phyloP scores from a whole-genome alignment of 768 basidiomycete genomes.

The Naganishia onofrii region DNA sequence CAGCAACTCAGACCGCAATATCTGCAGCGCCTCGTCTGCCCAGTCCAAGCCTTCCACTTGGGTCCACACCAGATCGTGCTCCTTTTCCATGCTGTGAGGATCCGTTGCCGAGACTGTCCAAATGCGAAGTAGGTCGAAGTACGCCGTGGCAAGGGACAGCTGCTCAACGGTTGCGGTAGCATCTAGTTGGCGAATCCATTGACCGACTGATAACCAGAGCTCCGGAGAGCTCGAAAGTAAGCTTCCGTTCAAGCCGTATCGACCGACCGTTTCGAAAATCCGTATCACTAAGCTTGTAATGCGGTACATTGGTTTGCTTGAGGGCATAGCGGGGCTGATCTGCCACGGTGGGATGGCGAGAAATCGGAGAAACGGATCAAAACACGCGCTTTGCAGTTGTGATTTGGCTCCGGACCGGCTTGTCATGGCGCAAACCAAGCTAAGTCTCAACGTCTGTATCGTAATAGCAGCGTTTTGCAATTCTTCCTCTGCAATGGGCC shows the following conservation, averaged over 20 bases:
- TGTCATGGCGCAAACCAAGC: constrained; percentile 15
- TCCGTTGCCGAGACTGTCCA: constrained; percentile 86
- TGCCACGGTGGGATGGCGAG: constrained; percentile 60
- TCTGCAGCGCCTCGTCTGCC: constrained; percentile 57
- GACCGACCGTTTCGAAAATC: constrained; percentile 65
- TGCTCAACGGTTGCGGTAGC: constrained; percentile 38
- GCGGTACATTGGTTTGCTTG: constrained; percentile 54
- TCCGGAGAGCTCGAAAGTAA: constrained; percentile 11
- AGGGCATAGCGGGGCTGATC: constrained; percentile 42
- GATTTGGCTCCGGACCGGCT: constrained; percentile 5
- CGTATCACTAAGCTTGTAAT: constrained; percentile 59
- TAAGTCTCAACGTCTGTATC: neutral
- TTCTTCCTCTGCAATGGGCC: constrained; percentile 27
- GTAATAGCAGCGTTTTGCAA: neutral
- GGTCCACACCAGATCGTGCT: constrained; percentile 86
- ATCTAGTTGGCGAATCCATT: constrained; percentile 7
- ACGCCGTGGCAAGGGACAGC: constrained; percentile 58
- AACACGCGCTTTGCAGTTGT: constrained; percentile 31
- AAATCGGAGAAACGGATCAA: constrained; percentile 72
- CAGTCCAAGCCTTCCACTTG: constrained; percentile 78
- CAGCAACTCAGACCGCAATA: neutral
- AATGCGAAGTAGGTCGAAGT: constrained; percentile 62
- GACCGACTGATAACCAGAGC: constrained; percentile 20
- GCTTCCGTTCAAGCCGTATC: constrained; percentile 72
- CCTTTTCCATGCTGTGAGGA: constrained; percentile 80